A percentile compares a stretch with the other conserved stretches of the same genome.
These are phyloP conservation scores for Amniculicola lignicola DNA, from an alignment of 495 filamentous ascomycete genomes.

Conservation along the genomic window DNA sequence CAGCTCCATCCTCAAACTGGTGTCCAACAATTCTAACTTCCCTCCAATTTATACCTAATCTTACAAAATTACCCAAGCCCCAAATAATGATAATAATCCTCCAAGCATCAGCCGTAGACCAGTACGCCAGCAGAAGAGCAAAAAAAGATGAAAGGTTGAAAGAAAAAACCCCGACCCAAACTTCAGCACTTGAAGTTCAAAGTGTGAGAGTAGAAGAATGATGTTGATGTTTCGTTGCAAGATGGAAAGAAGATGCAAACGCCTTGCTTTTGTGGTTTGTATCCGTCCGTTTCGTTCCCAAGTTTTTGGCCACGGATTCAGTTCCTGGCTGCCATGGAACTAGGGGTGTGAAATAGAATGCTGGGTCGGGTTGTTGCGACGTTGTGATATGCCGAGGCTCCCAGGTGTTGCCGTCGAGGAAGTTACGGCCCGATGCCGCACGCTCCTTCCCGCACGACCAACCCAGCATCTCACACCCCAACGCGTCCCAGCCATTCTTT, in stretches of 20 bases:
- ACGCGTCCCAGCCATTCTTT: too few relatives aligned
- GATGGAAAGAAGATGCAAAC: neutral
- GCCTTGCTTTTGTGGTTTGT: neutral
- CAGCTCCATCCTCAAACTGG: too few relatives aligned
- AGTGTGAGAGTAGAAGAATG: neutral
- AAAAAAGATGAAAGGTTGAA: too few relatives aligned
- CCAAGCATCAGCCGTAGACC: neutral
- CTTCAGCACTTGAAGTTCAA: constrained; percentile 32
- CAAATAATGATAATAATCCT: neutral
- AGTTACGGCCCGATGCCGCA: neutral
- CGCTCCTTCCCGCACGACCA: neutral
- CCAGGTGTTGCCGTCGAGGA: too few relatives aligned
- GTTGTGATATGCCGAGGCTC: too few relatives aligned
- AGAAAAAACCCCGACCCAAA: constrained; percentile 8
- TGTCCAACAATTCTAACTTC: too few relatives aligned
- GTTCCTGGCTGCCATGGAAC: too few relatives aligned
- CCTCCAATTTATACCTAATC: too few relatives aligned
- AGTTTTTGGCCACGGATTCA: too few relatives aligned
- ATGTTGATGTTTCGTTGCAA: neutral
- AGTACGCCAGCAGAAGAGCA: neutral
- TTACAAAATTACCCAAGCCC: neutral
- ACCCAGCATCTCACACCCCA: too few relatives aligned
- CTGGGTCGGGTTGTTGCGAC: too few relatives aligned
- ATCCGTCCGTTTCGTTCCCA: neutral
- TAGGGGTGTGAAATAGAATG: too few relatives aligned